Conservation (phyloP, 2,329 filamentous ascomycete species). For the Pseudogymnoascus sp. region DNA sequence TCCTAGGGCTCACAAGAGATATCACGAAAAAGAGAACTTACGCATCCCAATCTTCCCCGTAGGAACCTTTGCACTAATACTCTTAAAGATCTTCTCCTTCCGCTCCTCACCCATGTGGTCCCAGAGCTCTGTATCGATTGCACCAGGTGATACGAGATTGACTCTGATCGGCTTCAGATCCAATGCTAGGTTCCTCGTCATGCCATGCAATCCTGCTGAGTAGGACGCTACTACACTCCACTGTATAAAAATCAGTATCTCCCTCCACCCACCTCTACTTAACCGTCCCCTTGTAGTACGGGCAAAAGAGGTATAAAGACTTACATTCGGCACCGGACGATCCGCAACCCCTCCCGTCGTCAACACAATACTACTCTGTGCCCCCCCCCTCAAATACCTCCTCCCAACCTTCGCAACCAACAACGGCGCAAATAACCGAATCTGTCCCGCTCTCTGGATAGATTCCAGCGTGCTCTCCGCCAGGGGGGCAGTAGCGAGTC, state of each 20-base stretch:
- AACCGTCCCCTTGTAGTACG: background rate
- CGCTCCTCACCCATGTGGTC: slow-evolving; percentile 22
- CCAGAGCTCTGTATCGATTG: slow-evolving; percentile 41
- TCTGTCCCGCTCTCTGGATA: slow-evolving; percentile 17
- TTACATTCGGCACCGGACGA: background rate
- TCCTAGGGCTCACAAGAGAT: slow-evolving; percentile 5
- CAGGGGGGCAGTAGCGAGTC: slow-evolving; percentile 11
- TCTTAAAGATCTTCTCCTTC: slow-evolving; percentile 19
- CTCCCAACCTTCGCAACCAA: slow-evolving; percentile 22
- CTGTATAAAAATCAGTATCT: background rate
- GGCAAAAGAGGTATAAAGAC: background rate
- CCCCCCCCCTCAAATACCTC: slow-evolving; percentile 8
- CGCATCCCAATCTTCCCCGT: slow-evolving; percentile 8
- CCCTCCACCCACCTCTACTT: background rate
- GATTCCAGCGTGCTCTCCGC: slow-evolving; percentile 15
- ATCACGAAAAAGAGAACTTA: slow-evolving; percentile 12
- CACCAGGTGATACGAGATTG: slow-evolving; percentile 53
- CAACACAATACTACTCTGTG: background rate
- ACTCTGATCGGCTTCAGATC: slow-evolving; percentile 57
- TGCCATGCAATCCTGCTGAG: slow-evolving; percentile 43
- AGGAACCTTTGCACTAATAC: slow-evolving; percentile 21
- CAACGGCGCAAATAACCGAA: slow-evolving; percentile 23
- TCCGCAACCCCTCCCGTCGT: background rate
- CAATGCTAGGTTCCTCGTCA: slow-evolving; percentile 50
- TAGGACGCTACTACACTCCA: slow-evolving; percentile 44